Evolutionary conservation across 192 early-diverging fungal species (phyloP), one percentile per base, ranked within the genome.

Genomic region (Coemansia sp.): DNA sequence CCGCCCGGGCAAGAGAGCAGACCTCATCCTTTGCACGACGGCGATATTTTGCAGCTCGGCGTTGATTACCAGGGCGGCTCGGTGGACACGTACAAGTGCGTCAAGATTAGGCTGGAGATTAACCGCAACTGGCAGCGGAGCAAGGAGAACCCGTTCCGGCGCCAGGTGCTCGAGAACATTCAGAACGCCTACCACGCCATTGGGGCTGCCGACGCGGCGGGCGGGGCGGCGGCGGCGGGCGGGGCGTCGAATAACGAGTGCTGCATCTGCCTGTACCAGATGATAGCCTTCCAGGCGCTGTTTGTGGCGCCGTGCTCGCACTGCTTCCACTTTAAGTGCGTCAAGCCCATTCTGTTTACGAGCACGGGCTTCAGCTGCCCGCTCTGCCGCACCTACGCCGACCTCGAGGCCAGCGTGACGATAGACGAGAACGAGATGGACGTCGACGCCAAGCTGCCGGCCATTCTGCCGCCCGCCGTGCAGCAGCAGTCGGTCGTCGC

Each of bases 31-130:
- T 75, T 99, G 61, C 90, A 92, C 62, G 89, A 94, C 81, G 94
- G 94, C 8, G 97, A 99, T 77, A 86, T 99, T 26, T 84, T 99
- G 59, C 96, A 99, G 85, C 86, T 99, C 30, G 97, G 97, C 33
- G 92, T 97, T 16, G 97, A 99, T 69, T 98, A 98, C 75, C 94
- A 96, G 84, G 95, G 95, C 47, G 88, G 94, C 35, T 88, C 87
- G 19, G 90, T 96, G 82, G 95, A 97, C 73, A 93, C 95, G 55
- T 95, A 94, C 88, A 91, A 93, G 83, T 96, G 94, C 73, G 94
- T 97, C 11, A 90, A 92, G 76, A 97, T 97, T 84, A 77, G 91
- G 23, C 72, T 93, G 30, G 92, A 94, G 77, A 71, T 92, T 52
- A 91, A 91, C 72, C 85, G 90, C 46, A 86, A 86, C 58, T 86